Base-by-base conservation (phyloP, 768 basidiomycete genomes). In the Chalciporus sphaerocephalus region DNA sequence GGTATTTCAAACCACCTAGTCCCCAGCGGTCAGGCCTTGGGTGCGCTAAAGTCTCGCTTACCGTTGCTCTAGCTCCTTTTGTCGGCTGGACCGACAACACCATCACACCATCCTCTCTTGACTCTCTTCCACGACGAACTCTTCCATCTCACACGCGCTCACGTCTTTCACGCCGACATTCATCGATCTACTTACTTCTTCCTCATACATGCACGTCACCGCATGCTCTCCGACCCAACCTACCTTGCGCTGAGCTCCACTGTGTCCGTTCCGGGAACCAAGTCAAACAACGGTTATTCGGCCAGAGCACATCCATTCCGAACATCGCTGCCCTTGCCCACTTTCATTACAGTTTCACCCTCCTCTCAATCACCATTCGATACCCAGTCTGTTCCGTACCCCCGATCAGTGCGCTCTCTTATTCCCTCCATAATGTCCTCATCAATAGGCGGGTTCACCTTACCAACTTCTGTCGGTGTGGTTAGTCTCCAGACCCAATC, bases 141-240 rank as follows among this genome's bases (percentile, higher is more conserved):
- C 33, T 45, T 52, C 50, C 48, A 56, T 49, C 34, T 37, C 36
- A 44, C 41, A 42, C 53, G 50, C 58, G 40, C 44, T 52, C 47
- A 60, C 60, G 53, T 41, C 50, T 42, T 53, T 62, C 53, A 61
- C 60, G 50, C 46, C 50, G 42, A 48, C 46, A 21, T 52, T 35
- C 46, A 47, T 48, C 39, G 35, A 30, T 38, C 47, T 24, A 43
- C 48, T 46, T 47, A 42, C 44, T 42, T 51, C 46, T 51, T 58
- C 46, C 52, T 47, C 47, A 46, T 52, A 60, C 61, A 63, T 63
- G 58, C 61, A 56, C 40, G 16, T 44, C 20, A 48, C 61, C 61
- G 49, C 61, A 61, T 63, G 61, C 54, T 47, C 61, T 51, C 56
- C 52, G 40, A 27, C 34, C 39, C 54, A 37, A 48, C 61, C 50